These are phyloP conservation scores for Aureobasidium musti DNA, from an alignment of 2,329 filamentous ascomycete genomes.

Conservation along the genomic window DNA sequence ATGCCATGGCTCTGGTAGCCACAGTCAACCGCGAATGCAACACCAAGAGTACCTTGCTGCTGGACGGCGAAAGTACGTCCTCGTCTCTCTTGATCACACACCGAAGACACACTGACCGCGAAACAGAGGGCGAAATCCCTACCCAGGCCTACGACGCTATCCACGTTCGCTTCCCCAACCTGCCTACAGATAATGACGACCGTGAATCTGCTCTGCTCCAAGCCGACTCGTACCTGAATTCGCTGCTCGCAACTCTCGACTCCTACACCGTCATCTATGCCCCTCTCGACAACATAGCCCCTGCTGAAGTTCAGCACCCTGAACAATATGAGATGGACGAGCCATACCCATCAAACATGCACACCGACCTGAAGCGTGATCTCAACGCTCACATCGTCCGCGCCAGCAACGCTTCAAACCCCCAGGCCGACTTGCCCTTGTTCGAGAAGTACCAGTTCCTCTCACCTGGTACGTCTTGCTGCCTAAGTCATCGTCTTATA, in stretches of 20 bases:
- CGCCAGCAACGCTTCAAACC: constrained; percentile 44
- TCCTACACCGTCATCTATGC: constrained; percentile 76
- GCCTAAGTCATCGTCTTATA: neutral
- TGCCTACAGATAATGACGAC: constrained; percentile 14
- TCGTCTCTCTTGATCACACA: no score
- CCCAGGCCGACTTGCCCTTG: constrained; percentile 54
- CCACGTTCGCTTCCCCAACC: constrained; percentile 15
- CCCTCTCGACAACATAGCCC: constrained; percentile 54
- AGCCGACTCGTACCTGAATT: constrained; percentile 30
- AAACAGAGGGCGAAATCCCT: constrained; percentile 17
- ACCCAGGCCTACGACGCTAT: constrained; percentile 11
- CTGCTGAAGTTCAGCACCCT: constrained; percentile 26
- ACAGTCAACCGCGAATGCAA: neutral
- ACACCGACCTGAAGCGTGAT: constrained; percentile 74
- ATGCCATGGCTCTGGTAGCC: neutral
- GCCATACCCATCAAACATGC: constrained; percentile 62
- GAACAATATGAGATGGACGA: constrained; percentile 64
- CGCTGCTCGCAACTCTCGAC: constrained; percentile 31
- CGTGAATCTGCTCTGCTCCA: constrained; percentile 20
- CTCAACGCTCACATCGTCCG: constrained; percentile 44
- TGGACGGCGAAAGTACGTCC: constrained; percentile 17
- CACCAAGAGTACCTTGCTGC: neutral
- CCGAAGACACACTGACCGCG: neutral
- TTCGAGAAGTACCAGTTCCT: constrained; percentile 97
- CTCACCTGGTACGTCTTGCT: constrained; percentile 19